Percentiles rank a stretch among this genome's conserved stretches.
Conservation (phyloP, 2,329 filamentous ascomycete species). For the Sodiomyces alkalinus region DNA sequence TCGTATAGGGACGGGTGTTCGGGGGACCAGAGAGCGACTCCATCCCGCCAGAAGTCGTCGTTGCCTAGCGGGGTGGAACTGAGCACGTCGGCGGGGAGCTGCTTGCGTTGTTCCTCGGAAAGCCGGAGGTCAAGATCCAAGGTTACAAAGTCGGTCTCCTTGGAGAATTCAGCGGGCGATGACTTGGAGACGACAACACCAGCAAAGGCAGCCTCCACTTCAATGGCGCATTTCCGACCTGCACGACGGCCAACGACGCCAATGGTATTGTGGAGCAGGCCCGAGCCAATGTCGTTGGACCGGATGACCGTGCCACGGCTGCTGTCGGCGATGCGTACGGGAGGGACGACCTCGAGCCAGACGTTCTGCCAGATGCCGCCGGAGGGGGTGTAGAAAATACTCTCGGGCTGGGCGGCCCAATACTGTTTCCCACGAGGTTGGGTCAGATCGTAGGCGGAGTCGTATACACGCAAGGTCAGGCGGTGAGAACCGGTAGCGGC, state of each 20-base stretch:
- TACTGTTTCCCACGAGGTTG: constrained; percentile 57
- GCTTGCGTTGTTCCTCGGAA: constrained; percentile 21
- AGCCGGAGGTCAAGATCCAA: constrained; percentile 34
- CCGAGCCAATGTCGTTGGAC: constrained; percentile 36
- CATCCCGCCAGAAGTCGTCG: constrained; percentile 29
- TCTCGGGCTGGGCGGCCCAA: constrained; percentile 44
- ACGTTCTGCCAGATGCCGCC: constrained; percentile 44
- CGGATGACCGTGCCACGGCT: constrained; percentile 39
- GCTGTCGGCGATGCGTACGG: constrained; percentile 35
- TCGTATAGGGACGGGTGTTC: constrained; percentile 42
- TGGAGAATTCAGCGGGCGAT: constrained; percentile 25
- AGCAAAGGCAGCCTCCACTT: constrained; percentile 36
- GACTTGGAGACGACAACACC: constrained; percentile 29
- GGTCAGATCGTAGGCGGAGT: constrained; percentile 47
- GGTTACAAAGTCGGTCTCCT: constrained; percentile 30
- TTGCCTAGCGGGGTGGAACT: constrained; percentile 19
- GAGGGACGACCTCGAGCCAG: constrained; percentile 40
- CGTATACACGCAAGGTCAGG: constrained; percentile 42
- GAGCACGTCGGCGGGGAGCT: constrained; percentile 20
- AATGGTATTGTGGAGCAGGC: constrained; percentile 33
- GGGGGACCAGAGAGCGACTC: constrained; percentile 47
- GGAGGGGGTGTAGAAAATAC: constrained; percentile 43
- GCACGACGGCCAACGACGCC: constrained; percentile 31
- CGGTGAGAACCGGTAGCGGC: constrained; percentile 15
- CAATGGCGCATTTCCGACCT: constrained; percentile 29